Conservation (phyloP, 2,329 filamentous ascomycete genomes). For the Drechslerella stenobrocha region DNA sequence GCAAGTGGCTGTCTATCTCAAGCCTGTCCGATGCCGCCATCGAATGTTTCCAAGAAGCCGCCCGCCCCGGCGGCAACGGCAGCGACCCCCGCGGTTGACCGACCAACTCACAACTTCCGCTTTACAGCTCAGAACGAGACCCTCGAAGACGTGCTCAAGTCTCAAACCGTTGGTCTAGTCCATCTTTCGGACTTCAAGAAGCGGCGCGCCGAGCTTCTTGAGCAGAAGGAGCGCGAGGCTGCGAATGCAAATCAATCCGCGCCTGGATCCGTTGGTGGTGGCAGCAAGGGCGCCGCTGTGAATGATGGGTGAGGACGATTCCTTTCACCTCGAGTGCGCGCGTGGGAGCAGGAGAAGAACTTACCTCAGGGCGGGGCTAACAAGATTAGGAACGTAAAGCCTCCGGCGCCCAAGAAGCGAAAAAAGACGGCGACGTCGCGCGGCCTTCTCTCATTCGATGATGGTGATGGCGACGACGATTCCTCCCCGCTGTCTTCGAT, state of each 20-base stretch:
- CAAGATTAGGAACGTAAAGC: slow-evolving; percentile 48
- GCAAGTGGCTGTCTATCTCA: no score
- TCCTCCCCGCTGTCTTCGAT: slow-evolving; percentile 31
- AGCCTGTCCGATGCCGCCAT: slow-evolving; percentile 17
- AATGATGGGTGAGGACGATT: slow-evolving; percentile 64
- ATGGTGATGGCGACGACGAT: slow-evolving; percentile 30
- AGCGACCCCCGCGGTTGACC: slow-evolving; percentile 51
- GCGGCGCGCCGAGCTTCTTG: slow-evolving; percentile 87
- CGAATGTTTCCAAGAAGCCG: slow-evolving; percentile 23
- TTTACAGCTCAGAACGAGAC: slow-evolving; percentile 77
- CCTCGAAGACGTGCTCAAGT: slow-evolving; percentile 79
- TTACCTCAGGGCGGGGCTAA: slow-evolving; percentile 36
- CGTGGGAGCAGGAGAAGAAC: slow-evolving; percentile 51
- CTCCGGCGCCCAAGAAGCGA: slow-evolving; percentile 47
- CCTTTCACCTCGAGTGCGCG: slow-evolving; percentile 2
- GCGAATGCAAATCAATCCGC: slow-evolving; percentile 61
- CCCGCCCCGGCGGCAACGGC: slow-evolving; percentile 14
- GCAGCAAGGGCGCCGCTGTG: slow-evolving; percentile 58
- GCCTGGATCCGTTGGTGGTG: slow-evolving; percentile 60
- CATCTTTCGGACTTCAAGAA: slow-evolving; percentile 93
- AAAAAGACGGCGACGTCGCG: slow-evolving; percentile 45
- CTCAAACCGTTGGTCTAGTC: slow-evolving; percentile 86
- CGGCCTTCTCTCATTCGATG: slow-evolving; percentile 44
- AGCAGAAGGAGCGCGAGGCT: slow-evolving; percentile 81
- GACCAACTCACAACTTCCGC: slow-evolving; percentile 59